Evolutionary conservation across 208 protist genomes (phyloP), one percentile per base, ranked within the genome.

Genomic region (Leishmania aethiopica): DNA sequence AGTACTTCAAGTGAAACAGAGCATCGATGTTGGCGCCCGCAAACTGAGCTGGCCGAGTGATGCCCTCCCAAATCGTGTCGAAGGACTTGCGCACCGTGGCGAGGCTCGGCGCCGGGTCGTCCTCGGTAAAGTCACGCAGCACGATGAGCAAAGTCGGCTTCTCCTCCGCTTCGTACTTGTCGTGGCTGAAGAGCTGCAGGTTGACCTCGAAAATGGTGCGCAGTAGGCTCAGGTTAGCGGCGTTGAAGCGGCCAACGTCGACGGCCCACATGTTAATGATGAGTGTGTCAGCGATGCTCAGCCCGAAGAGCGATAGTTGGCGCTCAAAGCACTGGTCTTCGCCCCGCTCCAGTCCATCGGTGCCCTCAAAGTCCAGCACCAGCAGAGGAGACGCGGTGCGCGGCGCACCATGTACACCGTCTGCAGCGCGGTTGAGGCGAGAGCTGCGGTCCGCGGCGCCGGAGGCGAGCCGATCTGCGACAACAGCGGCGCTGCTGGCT

Each of bases 231-330:
- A 99, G 92, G 86, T 99, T 99, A 6, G 98, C 93, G 15, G 96
- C 98, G 77, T 98, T 94, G 79, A 96, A 99, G 74, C 99, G 94
- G 51, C 99, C 99, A 53, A 99, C 94, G 81, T 99, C 99, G 32
- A 98, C 90, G 22, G 93, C 81, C 98, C 98, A 99, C 97, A 99
- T 98, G 83, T 99, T 99, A 67, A 99, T 95, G 40, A 99, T 96
- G 35, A 99, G 93, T 11, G 99, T 98, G 79, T 99, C 98, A 0
- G 98, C 94, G 19, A 99, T 79, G 55, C 97, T 97, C 28, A 99
- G 89, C 11, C 98, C 98, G 88, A 99, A 99, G 47, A 99, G 95
- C 15, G 98, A 98, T 28, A 98, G 94, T 83, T 99, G 98, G 57
- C 98, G 94, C 88, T 99, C 99, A 84, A 99, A 99, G 72, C 89